phyloP scores from a whole-genome alignment of 371 early-diverging fungal species.

The Mortierella sp. region DNA sequence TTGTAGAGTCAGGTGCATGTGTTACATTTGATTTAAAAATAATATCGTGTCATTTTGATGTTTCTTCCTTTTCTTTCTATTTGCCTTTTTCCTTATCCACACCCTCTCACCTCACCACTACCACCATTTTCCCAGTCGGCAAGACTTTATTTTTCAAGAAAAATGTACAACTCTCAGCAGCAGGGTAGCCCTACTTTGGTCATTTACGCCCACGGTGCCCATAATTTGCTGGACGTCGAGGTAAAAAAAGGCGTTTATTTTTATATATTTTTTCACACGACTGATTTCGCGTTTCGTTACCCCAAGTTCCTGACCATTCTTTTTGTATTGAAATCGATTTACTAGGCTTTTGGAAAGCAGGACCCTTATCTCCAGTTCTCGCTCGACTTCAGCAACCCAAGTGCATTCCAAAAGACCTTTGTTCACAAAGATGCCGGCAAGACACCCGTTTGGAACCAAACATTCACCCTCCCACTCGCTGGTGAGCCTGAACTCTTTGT shows the following conservation, averaged over 20 bases:
- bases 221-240: constrained; percentile 60
- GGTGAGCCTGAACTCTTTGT: constrained; percentile 66
- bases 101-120: neutral
- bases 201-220: constrained; percentile 61
- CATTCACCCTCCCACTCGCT: constrained; percentile 61
- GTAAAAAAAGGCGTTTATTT: neutral
- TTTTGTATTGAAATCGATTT: neutral
- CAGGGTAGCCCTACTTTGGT: constrained; percentile 50
- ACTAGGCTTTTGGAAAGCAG: constrained; percentile 64
- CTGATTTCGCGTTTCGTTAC: neutral
- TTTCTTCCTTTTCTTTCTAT: neutral
- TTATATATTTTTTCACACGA: neutral
- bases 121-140: neutral
- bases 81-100: neutral
- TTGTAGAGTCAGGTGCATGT: too few relatives aligned
- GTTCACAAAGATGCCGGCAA: constrained; percentile 69
- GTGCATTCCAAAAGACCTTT: constrained; percentile 67
- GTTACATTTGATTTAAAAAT: too few relatives aligned
- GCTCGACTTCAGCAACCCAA: constrained; percentile 59
- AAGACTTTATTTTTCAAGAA: too few relatives aligned
- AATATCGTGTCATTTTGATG: too few relatives aligned
- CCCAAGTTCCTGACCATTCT: neutral
- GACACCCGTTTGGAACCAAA: constrained; percentile 69
- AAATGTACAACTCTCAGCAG: constrained; percentile 1
- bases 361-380: constrained; percentile 70